Conservation (phyloP, 176 grass and related monocot species). For the Puccinellia tenuiflora region DNA sequence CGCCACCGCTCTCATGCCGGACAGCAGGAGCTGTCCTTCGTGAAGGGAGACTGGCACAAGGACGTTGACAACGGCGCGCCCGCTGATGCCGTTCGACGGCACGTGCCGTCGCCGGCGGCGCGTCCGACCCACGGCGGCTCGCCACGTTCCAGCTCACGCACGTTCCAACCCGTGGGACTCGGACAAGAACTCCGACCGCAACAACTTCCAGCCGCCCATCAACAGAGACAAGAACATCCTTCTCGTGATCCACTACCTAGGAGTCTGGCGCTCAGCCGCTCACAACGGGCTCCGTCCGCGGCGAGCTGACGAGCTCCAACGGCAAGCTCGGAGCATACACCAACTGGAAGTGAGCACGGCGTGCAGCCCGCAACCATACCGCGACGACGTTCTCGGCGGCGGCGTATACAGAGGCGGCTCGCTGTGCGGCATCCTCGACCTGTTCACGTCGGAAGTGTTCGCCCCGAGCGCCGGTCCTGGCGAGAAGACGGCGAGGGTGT, state of each 20-base stretch:
- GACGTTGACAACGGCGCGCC: constrained; percentile 12
- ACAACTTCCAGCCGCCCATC: constrained; percentile 44
- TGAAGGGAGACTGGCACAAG: constrained; percentile 69
- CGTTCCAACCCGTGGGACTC: constrained; percentile 58
- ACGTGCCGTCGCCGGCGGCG: background rate
- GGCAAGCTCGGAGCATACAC: constrained; percentile 60
- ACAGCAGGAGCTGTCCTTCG: constrained; percentile 65
- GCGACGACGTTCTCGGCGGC: constrained; percentile 41
- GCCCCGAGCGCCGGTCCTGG: constrained; percentile 3
- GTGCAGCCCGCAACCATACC: constrained; percentile 48
- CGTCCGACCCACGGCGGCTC: constrained; percentile 31
- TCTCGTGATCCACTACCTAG: constrained; percentile 63
- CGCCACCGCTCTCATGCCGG: constrained; percentile 37
- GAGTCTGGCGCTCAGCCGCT: constrained; percentile 49
- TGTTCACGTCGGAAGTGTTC: constrained; percentile 53
- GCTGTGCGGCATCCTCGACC: constrained; percentile 75
- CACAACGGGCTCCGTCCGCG: constrained; percentile 52
- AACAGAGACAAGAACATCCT: constrained; percentile 32
- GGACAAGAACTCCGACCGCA: constrained; percentile 37
- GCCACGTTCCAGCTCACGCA: constrained; percentile 57
- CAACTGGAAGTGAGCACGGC: constrained; percentile 59
- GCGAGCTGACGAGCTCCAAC: constrained; percentile 61
- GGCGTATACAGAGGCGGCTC: constrained; percentile 51
- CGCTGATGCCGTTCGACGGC: constrained; percentile 64
- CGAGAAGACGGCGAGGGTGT: constrained; percentile 50